Evolutionary conservation across 306 rosid genomes (phyloP).

Genomic region (Rubus parviflorus): DNA sequence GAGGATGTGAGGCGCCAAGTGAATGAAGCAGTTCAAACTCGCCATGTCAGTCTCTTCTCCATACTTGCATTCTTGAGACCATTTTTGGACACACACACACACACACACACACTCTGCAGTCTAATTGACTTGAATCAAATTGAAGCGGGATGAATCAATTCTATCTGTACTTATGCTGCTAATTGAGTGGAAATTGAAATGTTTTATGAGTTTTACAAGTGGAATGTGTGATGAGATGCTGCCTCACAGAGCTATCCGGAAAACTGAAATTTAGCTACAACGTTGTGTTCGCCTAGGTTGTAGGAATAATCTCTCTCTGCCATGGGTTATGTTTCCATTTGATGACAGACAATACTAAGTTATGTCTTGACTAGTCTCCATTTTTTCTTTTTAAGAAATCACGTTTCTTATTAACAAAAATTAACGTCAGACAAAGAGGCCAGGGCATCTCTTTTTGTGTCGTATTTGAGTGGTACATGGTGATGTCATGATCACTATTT

Average conservation of each 20-base stretch:
- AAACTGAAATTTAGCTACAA: background rate
- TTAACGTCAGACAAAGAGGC: background rate
- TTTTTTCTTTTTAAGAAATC: background rate
- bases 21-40: slow-evolving; percentile 92
- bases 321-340: background rate
- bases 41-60: slow-evolving; percentile 69
- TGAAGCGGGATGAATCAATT: background rate
- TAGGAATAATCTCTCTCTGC: background rate
- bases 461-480: background rate
- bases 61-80: slow-evolving; percentile 17
- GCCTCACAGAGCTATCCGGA: background rate
- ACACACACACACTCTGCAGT: background rate
- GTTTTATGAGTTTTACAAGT: background rate
- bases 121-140: background rate
- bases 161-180: background rate
- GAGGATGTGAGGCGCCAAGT: slow-evolving; percentile 91
- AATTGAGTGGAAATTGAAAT: background rate
- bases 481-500: background rate
- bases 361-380: background rate
- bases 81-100: background rate
- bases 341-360: background rate
- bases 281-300: background rate
- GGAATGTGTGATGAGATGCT: background rate
- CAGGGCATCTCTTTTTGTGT: background rate
- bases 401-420: background rate